Base-by-base conservation (phyloP, 2,329 filamentous ascomycete species). In the Sclerotinia borealis region DNA sequence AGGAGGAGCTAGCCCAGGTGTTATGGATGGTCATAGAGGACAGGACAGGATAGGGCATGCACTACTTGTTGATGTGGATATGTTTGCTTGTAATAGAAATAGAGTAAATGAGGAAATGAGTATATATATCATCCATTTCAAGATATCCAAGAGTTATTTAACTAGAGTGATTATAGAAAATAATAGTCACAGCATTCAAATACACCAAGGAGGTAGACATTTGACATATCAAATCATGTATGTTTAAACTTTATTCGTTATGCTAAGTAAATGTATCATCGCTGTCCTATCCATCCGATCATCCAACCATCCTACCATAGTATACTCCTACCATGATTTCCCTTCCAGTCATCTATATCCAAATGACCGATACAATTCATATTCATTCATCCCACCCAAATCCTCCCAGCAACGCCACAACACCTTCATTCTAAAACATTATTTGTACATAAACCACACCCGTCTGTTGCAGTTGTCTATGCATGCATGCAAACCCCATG, bases 391-490 rank as follows among this genome's bases (percentile, higher is more conserved):
- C 31, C 43, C 58, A 37, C 45, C 60, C 27, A 58, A 68, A 58
- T 58, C 25, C 31, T 15, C n/a, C 27, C 29, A 37, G n/a, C n/a
- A n/a, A 68, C 69, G 63, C 66, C 70, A 34, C 34, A 71, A 73
- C 71, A 68, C 71, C 71, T 52, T 47, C 48, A 58, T 45, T 39
- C n/a, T 36, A 45, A 45, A 56, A 31, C 25, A 45, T 31, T 34
- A 45, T 47, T 55, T 58, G 39, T 58, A 58, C 54, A 47, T 47
- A 45, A 25, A 45, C 47, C 61, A 60, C 39, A 64, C 65, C 63
- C 52, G 65, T 68, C 65, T 70, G 68, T 66, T 69, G 63, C 68
- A 56, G 66, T 67, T 68, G 65, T 65, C 68, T 68, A 63, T 66
- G 70, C 68, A 63, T 66, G 70, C 68, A 71, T 72, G 70, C 68